Base-by-base conservation (phyloP, 352 stramenopile genomes). In the Phytophthora idaei region DNA sequence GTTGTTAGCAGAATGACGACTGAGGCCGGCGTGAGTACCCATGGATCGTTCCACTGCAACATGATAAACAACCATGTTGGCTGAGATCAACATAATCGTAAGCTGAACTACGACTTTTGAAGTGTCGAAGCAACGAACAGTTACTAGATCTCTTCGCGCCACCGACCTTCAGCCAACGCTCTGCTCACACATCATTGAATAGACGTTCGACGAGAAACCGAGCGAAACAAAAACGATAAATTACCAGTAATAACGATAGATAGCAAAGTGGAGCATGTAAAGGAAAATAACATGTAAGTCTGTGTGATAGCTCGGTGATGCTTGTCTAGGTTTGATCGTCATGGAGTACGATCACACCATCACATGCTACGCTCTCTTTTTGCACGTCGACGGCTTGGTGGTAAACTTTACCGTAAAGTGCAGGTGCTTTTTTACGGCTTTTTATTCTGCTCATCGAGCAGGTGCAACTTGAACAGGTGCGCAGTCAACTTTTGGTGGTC, bases 111-210 rank as follows among this genome's bases (percentile, higher is more conserved):
- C 29, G 29, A 34, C 29, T 34, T 34, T 34, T 34, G 29, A 34
- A 34, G 29, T 34, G 29, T 34, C 0, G 29, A 61, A 49, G 37
- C 51, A 57, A 47, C 34, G 34, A 21, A 57, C 51, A 57, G 51
- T 57, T 57, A 32, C 34, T 9, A n/a, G 3, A 50, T 42, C 53
- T 60, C 53, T 49, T 60, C 53, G 52, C 11, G 21, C 36, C 52
- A 34, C 21, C 49, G 34, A 58, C 21, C 52, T 2, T 48, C 11
- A 34, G 29, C 2, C 29, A 17, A 21, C 32, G 17, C 25, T 5
- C 37, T 60, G 36, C 39, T 50, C 25, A 59, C 52, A 28, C 52
- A 50, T 49, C 39, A 59, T 8, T 25, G 36, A 48, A 28, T 58
- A 9, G 36, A 12, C 9, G 31, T 45, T 31, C 29, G 49, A 55